Evolutionary conservation across 2,329 filamentous ascomycete species (phyloP), one percentile per base, ranked within the genome.

Genomic region (Myriosclerotinia scirpicola): DNA sequence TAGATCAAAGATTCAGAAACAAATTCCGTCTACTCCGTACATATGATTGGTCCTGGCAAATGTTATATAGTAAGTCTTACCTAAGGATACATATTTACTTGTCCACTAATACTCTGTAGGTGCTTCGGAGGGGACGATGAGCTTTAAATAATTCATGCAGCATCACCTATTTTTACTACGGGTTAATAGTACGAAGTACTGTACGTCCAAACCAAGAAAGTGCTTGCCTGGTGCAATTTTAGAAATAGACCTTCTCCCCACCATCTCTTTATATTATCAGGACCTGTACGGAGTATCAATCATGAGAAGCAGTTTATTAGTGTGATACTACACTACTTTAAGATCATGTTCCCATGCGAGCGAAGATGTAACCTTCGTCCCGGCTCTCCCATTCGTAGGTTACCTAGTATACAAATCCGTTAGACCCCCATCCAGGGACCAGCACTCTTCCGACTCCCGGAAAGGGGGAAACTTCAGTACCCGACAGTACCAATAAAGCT

Each of bases 261-360:
- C n/a, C 40, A 42, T 42, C 40, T 42, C 15, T 42, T 44, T 44
- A 44, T 40, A 56, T 56, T 22, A 56, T 56, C 22, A 44, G 40
- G 44, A 26, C 26, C 26, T 26, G 26, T 26, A 26, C 26, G 26
- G 26, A 26, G 26, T 59, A 22, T 48, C 42, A 48, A 59, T 48
- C 42, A 59, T 22, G 46, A 59, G 26, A 48, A 54, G 34, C 36
- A 5, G 26, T 26, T 26, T 30, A 42, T 53, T 63, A 36, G 42
- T 36, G 61, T 55, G 36, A 55, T 46, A 55, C 61, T 44, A 15
- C 40, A 26, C 17, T 64, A 40, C 61, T 55, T 64, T 17, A 34
- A 64, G 61, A 42, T 34, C 50, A 64, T 64, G 61, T 64, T 54
- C 22, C 15, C 40, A 63, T 44, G 36, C 60, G 34, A 17, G 36